Percentiles rank a stretch among this genome's conserved stretches.
phyloP scores from a whole-genome alignment of 2,329 filamentous ascomycete genomes.

The Pseudogymnoascus sp. region DNA sequence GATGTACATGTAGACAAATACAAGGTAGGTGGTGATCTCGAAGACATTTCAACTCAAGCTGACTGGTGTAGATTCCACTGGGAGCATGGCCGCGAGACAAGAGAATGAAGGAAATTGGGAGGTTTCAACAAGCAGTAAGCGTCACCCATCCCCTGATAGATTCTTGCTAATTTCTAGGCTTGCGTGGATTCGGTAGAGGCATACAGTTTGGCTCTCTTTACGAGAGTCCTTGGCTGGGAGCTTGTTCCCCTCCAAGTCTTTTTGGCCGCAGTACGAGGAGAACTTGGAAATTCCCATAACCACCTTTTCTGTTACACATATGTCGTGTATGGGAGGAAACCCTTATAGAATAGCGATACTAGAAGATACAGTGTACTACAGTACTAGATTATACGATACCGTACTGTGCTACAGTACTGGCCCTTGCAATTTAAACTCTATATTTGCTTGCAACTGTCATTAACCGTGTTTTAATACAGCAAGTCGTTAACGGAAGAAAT shows the following conservation, averaged over 20 bases:
- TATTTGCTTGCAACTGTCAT: too few relatives aligned
- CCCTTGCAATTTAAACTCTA: background rate
- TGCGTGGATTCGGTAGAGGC: conserved; percentile 7
- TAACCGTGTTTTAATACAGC: too few relatives aligned
- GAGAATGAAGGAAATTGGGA: background rate
- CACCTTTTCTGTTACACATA: background rate
- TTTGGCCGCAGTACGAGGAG: background rate
- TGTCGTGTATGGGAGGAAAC: background rate
- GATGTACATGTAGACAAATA: conserved; percentile 13
- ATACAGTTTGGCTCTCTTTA: conserved; percentile 5
- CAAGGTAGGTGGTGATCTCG: conserved; percentile 10
- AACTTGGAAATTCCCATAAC: background rate
- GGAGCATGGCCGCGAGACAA: background rate
- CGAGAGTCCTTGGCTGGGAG: conserved; percentile 8
- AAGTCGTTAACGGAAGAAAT: too few relatives aligned
- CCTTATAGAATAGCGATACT: background rate
- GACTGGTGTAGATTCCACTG: background rate
- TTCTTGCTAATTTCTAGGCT: background rate
- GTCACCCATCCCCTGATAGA: background rate
- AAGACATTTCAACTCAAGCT: background rate
- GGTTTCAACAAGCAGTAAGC: background rate
- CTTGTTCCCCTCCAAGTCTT: background rate
- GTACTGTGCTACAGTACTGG: background rate
- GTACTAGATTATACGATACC: background rate
- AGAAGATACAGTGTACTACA: background rate